Conservation (phyloP, 1,139 yeast genomes). For the Suhomyces anneliseae region DNA sequence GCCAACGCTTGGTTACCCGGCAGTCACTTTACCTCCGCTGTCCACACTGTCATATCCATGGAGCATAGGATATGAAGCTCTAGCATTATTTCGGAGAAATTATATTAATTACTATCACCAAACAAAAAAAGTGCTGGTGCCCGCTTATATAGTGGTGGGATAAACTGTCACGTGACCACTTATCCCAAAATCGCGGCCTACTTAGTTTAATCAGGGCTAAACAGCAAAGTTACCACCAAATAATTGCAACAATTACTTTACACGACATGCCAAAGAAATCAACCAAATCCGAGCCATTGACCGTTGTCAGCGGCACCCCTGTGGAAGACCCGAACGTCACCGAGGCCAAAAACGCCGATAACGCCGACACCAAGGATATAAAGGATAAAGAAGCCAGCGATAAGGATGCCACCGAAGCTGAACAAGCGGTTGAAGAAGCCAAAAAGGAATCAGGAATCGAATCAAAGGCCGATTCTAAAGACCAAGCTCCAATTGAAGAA, state of each 20-base stretch:
- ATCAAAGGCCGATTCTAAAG: conserved; percentile 1
- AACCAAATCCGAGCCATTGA: conserved; percentile 18
- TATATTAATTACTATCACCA: conserved; percentile 23
- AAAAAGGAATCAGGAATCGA: conserved; percentile 6
- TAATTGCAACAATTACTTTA: neutral
- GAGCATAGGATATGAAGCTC: conserved; percentile 50
- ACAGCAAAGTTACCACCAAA: neutral
- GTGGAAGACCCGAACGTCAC: conserved; percentile 20
- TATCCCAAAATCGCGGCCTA: too few species aligned
- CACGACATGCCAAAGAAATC: conserved; percentile 11
- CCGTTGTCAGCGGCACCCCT: conserved; percentile 38
- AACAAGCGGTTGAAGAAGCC: conserved; percentile 6
- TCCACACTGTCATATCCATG: conserved; percentile 60
- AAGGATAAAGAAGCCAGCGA: conserved; percentile 1
- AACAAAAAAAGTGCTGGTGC: conserved; percentile 11
- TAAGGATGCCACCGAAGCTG: conserved; percentile 1
- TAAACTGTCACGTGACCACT: conserved; percentile 3
- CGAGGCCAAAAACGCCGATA: conserved; percentile 18
- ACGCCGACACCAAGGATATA: conserved; percentile 5
- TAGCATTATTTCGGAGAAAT: conserved; percentile 54
- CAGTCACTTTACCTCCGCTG: conserved; percentile 59
- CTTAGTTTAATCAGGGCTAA: neutral
- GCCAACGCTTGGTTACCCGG: conserved; percentile 3
- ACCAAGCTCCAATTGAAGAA: conserved; percentile 13
- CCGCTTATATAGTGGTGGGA: conserved; percentile 1